Evolutionary conservation across 202 grass and related monocot genomes (phyloP), one percentile per base, ranked within the genome.

Genomic region (Panicum virgatum): DNA sequence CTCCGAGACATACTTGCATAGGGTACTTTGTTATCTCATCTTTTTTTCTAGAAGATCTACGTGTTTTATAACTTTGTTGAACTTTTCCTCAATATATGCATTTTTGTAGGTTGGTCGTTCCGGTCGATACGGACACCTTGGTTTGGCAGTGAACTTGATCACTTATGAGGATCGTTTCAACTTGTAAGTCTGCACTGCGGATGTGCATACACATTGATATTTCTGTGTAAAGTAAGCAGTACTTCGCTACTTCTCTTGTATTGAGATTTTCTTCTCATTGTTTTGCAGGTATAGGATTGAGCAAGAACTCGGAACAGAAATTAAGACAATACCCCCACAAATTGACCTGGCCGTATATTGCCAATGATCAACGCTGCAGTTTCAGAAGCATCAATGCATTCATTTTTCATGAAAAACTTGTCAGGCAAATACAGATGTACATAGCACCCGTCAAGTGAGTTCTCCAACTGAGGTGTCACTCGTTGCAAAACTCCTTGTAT

Each of bases 151-250:
- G 65, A 98, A 94, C 80, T 88, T 97, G 44, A 97, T 97, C 61
- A 97, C 94, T 37, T 94, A 88, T 53, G 94, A 97, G 83, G 94
- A 97, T 43, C 94, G 94, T 36, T 94, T 98, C 82, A 98, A 98
- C 86, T 76, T 98, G 95, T 98, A 94, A 90, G 88, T 9, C 65
- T 43, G 40, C 9, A 67, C 73, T 56, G 32, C 66, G n/a, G n/a
- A n/a, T n/a, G n/a, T n/a, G n/a, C n/a, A n/a, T n/a, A n/a, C n/a
- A n/a, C n/a, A n/a, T n/a, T n/a, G n/a, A n/a, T n/a, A n/a, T n/a
- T n/a, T n/a, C n/a, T n/a, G 20, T 36, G 54, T 52, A 37, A 29
- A 66, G 3, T 20, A n/a, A 40, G 2, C 38, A 58, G n/a, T 68
- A 65, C 10, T n/a, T n/a, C n/a, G n/a, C n/a, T n/a, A n/a, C n/a